Evolutionary conservation across 306 rosid genomes (phyloP).

Genomic region (Castanea crenata): DNA sequence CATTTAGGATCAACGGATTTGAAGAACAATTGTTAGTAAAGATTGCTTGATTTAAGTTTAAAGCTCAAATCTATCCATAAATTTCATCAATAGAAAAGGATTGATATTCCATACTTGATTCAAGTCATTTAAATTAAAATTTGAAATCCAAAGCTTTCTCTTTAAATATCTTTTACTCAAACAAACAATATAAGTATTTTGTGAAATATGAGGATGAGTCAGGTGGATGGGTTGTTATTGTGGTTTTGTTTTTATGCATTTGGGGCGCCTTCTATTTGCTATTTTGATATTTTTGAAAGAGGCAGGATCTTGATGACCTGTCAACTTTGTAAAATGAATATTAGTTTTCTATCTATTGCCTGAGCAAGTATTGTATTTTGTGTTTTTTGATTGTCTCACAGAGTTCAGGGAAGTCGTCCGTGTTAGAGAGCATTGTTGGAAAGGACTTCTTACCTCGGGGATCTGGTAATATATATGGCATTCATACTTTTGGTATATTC

Average conservation of each 20-base stretch:
- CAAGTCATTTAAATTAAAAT: no score
- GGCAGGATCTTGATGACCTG: not conserved
- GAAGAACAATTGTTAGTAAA: no score
- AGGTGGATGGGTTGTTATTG: not conserved
- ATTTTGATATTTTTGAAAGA: not conserved
- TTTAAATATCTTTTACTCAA: no score
- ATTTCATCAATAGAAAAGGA: no score
- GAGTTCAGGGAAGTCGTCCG: slow-evolving; percentile 97
- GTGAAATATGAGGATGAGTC: not conserved
- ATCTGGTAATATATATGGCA: slow-evolving; percentile 54
- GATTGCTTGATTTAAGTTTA: no score
- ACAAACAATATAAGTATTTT: not conserved
- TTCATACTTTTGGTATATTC: not conserved
- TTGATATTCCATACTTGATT: no score
- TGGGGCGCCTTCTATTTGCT: not conserved
- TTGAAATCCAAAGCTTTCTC: no score
- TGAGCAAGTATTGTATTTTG: slow-evolving; percentile 8
- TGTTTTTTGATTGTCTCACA: slow-evolving; percentile 30
- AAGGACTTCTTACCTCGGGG: slow-evolving; percentile 99
- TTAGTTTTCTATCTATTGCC: not conserved
- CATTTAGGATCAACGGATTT: no score
- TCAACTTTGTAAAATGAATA: not conserved
- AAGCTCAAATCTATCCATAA: no score
- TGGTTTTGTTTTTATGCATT: not conserved
- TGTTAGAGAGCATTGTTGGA: slow-evolving; percentile 85